Percentiles rank a stretch among this genome's conserved stretches.
phyloP scores from a whole-genome alignment of 768 basidiomycete species.

The Termitomyces sp. region DNA sequence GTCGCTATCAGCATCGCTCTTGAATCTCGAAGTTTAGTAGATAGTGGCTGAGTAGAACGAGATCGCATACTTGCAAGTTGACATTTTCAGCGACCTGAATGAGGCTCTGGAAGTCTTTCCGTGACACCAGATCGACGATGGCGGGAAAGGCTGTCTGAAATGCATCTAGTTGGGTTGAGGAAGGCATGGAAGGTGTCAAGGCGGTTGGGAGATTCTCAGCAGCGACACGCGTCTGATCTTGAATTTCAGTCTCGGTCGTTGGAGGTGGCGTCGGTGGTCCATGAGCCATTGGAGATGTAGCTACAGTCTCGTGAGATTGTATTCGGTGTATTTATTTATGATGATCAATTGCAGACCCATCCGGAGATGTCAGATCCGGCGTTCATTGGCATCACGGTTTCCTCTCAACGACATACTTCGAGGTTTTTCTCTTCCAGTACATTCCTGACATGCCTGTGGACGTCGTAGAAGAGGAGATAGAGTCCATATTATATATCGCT shows the following conservation, averaged over 20 bases:
- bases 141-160: conserved; percentile 43
- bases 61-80: conserved; percentile 47
- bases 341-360: too few species aligned
- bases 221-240: conserved; percentile 38
- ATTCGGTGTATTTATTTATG: background rate
- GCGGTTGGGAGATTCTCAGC: conserved; percentile 11
- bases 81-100: conserved; percentile 43
- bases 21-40: background rate
- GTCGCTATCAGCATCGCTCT: conserved; percentile 32
- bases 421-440: background rate
- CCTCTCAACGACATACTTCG: background rate
- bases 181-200: conserved; percentile 10
- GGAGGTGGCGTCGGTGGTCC: conserved; percentile 64
- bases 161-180: conserved; percentile 24
- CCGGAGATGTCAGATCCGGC: conserved; percentile 1
- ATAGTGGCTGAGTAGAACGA: background rate
- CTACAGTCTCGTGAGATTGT: background rate
- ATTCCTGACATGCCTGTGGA: conserved; percentile 35
- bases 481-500: conserved; percentile 86
- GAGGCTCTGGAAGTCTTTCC: conserved; percentile 37
- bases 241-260: conserved; percentile 49
- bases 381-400: background rate
- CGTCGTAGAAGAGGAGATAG: conserved; percentile 66
- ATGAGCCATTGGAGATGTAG: conserved; percentile 38
- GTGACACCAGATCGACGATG: conserved; percentile 39